phyloP scores from a whole-genome alignment of 257 asterid genomes.

The Ajuga chamaepitys region DNA sequence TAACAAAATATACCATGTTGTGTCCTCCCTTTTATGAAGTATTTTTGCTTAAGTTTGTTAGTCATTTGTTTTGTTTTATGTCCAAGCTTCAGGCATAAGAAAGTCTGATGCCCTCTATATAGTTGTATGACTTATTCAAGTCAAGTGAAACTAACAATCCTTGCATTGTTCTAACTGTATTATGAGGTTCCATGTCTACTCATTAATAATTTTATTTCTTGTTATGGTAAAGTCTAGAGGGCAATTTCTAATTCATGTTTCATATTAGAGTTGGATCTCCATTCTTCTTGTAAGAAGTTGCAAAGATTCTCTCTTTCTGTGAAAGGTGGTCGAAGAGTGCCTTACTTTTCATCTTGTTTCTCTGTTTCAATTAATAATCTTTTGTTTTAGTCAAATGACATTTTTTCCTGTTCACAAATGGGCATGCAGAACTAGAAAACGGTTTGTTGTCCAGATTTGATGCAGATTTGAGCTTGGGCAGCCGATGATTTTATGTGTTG shows the following conservation, averaged over 20 bases:
- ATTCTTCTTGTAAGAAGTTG: no score
- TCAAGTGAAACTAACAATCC: background rate
- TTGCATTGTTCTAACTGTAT: no score
- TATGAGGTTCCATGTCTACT: no score
- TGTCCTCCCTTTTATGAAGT: no score
- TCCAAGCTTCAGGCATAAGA: constrained; percentile 4
- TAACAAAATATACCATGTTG: no score
- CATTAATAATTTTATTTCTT: background rate
- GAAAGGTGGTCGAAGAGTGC: constrained; percentile 1
- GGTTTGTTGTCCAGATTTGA: no score
- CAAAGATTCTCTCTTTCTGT: background rate
- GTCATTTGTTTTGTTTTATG: no score
- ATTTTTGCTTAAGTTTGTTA: no score
- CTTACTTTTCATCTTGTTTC: constrained; percentile 4
- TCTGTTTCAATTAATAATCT: no score
- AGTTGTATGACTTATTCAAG: background rate
- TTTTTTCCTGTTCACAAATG: constrained; percentile 5
- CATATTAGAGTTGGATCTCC: constrained; percentile 4
- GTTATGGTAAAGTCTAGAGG: background rate
- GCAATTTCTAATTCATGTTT: background rate
- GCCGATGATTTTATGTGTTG: no score
- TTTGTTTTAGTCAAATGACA: background rate
- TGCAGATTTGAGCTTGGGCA: no score
- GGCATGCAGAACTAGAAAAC: no score
- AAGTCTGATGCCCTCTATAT: background rate